A percentile compares a stretch with the other conserved stretches of the same genome.
These are phyloP conservation scores for Diaporthe humulicola DNA, from an alignment of 2,329 filamentous ascomycete genomes.

Conservation along the genomic window DNA sequence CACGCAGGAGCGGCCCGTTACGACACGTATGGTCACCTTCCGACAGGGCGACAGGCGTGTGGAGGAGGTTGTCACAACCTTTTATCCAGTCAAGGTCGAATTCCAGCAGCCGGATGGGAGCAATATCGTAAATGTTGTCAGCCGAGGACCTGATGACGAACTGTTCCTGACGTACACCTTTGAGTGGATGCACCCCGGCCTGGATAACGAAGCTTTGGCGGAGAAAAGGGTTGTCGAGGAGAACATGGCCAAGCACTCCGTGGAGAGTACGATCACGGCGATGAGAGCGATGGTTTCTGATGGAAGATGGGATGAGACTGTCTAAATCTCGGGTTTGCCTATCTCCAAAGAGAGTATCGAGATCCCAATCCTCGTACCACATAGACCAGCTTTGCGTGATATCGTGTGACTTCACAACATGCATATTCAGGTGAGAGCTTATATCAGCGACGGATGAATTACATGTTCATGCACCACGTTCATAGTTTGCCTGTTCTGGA, in stretches of 20 bases:
- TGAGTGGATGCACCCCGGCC: constrained; percentile 35
- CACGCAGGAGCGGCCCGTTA: constrained; percentile 44
- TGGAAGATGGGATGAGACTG: constrained; percentile 30
- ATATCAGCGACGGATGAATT: not conserved
- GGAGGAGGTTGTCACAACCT: constrained; percentile 46
- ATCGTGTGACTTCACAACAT: not conserved
- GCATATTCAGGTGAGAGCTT: not conserved
- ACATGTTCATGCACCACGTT: not conserved
- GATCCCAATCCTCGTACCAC: not conserved
- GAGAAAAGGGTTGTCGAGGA: constrained; percentile 29
- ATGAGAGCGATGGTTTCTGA: constrained; percentile 32
- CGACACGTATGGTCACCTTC: constrained; percentile 48
- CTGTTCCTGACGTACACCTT: constrained; percentile 39
- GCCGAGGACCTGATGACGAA: constrained; percentile 28
- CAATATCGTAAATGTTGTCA: constrained; percentile 45
- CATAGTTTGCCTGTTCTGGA: too few species aligned
- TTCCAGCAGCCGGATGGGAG: constrained; percentile 47
- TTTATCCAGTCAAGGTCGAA: constrained; percentile 45
- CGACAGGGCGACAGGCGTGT: constrained; percentile 44
- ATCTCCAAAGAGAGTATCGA: not conserved
- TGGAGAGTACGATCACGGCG: constrained; percentile 31
- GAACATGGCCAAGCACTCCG: constrained; percentile 29
- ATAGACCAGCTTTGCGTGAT: not conserved
- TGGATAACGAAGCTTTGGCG: constrained; percentile 7
- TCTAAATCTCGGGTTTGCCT: not conserved